phyloP scores from a whole-genome alignment of 2,329 filamentous ascomycete genomes.

The Colletotrichum sp. region DNA sequence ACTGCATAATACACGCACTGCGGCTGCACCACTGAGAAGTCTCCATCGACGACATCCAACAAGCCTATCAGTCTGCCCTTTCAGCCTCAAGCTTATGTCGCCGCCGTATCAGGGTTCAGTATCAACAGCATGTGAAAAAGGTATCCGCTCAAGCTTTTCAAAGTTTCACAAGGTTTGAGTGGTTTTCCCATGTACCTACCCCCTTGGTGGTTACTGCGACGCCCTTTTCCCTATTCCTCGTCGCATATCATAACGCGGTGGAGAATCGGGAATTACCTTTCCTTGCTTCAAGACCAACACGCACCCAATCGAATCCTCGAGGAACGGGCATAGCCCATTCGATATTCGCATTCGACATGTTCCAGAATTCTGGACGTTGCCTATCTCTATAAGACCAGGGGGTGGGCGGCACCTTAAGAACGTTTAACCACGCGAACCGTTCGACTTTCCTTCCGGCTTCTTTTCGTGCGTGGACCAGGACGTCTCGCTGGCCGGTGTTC shows the following conservation, averaged over 20 bases:
- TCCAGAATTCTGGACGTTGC: neutral
- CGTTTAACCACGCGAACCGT: neutral
- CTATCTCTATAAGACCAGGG: neutral
- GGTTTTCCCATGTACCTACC: neutral
- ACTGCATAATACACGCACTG: neutral
- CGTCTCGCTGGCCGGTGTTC: neutral
- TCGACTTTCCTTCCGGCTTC: conserved; percentile 10
- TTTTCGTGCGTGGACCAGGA: conserved; percentile 19
- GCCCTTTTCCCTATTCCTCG: neutral
- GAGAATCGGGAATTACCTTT: neutral
- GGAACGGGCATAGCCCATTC: neutral
- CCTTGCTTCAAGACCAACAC: neutral
- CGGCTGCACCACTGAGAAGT: neutral
- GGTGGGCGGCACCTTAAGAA: neutral
- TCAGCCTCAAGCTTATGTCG: neutral
- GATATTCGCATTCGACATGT: neutral
- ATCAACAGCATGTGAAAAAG: conserved; percentile 9
- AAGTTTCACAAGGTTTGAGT: neutral
- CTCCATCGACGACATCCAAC: neutral
- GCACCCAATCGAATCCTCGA: neutral
- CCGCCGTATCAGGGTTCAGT: neutral
- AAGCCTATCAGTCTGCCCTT: neutral
- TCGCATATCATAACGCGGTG: neutral
- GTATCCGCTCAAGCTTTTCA: neutral
- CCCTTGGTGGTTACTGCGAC: neutral